phyloP scores from a whole-genome alignment of 2,329 filamentous ascomycete species.

The Sporothrix schenckii region DNA sequence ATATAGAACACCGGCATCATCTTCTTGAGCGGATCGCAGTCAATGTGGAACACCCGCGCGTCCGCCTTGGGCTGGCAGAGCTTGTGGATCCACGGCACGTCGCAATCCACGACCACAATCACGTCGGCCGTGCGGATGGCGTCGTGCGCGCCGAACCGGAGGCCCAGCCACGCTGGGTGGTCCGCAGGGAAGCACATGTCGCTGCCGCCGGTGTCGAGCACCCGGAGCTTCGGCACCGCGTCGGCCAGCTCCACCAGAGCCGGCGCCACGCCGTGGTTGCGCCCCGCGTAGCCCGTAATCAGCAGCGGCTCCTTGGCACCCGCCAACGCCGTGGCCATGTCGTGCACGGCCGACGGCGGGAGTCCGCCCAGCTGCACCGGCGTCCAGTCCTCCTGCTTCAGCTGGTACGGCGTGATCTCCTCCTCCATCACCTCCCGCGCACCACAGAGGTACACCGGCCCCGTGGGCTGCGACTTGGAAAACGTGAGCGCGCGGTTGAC shows the following conservation, averaged over 20 bases:
- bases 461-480: constrained; percentile 73
- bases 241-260: constrained; percentile 69
- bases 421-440: constrained; percentile 84
- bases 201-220: constrained; percentile 75
- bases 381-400: constrained; percentile 72
- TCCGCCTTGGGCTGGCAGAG: constrained; percentile 59
- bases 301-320: constrained; percentile 68
- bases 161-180: constrained; percentile 68
- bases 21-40: constrained; percentile 68
- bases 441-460: constrained; percentile 77
- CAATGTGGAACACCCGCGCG: constrained; percentile 64
- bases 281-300: constrained; percentile 70
- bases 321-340: constrained; percentile 65
- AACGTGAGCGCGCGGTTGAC: constrained; percentile 84
- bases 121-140: constrained; percentile 76
- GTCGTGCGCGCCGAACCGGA: constrained; percentile 74
- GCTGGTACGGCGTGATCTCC: constrained; percentile 71
- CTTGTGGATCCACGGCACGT: constrained; percentile 92
- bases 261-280: constrained; percentile 65
- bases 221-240: constrained; percentile 67
- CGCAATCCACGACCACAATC: constrained; percentile 83
- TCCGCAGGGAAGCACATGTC: constrained; percentile 80
- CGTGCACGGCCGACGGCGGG: constrained; percentile 54
- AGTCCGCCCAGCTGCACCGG: constrained; percentile 68
- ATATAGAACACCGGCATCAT: constrained; percentile 76